phyloP scores from a whole-genome alignment of 169 alveolate genomes.

The Theileria annulata region DNA sequence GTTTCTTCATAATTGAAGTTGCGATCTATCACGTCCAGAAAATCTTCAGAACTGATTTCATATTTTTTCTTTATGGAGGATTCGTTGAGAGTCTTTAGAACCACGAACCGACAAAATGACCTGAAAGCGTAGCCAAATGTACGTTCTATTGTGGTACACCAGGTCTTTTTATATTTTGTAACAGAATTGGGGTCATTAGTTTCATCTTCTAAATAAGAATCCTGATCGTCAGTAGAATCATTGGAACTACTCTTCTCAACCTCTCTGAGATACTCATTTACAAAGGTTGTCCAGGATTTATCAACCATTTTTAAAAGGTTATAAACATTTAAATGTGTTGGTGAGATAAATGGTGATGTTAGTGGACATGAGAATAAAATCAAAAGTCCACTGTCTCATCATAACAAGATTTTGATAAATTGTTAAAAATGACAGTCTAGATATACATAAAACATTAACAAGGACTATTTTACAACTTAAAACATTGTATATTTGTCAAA shows the following conservation, averaged over 20 bases:
- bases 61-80: conserved; percentile 15
- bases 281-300: conserved; percentile 56
- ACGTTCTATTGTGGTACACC: conserved; percentile 65
- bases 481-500: neutral
- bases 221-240: neutral
- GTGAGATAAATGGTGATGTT: neutral
- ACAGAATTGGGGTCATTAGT: conserved; percentile 6
- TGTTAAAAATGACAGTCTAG: neutral
- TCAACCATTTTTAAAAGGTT: conserved; percentile 30
- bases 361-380: neutral
- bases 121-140: conserved; percentile 59
- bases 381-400: neutral
- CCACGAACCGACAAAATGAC: conserved; percentile 59
- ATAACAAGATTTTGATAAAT: neutral
- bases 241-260: conserved; percentile 9
- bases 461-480: neutral
- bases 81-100: conserved; percentile 28
- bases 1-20: conserved; percentile 1
- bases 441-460: neutral
- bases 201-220: neutral
- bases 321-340: conserved; percentile 3
- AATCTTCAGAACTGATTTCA: conserved; percentile 10
- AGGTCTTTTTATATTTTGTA: conserved; percentile 15
- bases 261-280: conserved; percentile 36
- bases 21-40: conserved; percentile 12